A percentile compares a stretch with the other conserved stretches of the same genome.
Evolutionary conservation across 2,329 filamentous ascomycete species (phyloP).

Genomic region (Lachnellula cervina): DNA sequence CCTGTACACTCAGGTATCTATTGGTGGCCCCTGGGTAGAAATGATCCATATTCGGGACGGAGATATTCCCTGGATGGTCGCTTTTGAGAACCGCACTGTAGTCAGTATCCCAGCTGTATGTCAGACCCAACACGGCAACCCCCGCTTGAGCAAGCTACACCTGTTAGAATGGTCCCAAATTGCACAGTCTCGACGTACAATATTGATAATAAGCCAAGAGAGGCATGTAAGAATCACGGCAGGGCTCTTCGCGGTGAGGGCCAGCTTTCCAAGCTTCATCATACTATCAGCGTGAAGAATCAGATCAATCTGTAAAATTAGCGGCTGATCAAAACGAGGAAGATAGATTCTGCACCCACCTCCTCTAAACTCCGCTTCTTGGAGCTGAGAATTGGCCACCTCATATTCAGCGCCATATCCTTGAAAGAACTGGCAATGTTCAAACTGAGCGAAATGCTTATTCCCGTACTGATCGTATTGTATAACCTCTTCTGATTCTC

Average conservation of each 20-base stretch:
- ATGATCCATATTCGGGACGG: constrained; percentile 36
- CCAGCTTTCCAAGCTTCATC: constrained; percentile 28
- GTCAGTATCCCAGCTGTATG: constrained; percentile 39
- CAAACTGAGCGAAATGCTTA: constrained; percentile 40
- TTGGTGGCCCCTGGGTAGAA: constrained; percentile 29
- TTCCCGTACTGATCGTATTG: constrained; percentile 41
- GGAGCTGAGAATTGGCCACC: constrained; percentile 42
- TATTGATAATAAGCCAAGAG: constrained; percentile 31
- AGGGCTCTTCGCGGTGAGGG: constrained; percentile 24
- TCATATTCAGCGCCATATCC: constrained; percentile 39
- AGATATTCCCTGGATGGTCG: constrained; percentile 31
- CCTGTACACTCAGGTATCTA: constrained; percentile 21
- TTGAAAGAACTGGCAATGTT: constrained; percentile 41
- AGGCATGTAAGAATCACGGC: constrained; percentile 28
- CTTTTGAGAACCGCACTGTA: constrained; percentile 31
- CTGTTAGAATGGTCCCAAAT: neutral
- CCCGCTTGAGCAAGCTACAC: constrained; percentile 38
- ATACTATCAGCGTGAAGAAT: constrained; percentile 33
- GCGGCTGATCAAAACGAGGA: constrained; percentile 1
- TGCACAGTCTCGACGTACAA: constrained; percentile 23
- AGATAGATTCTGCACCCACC: constrained; percentile 26
- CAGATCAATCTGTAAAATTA: constrained; percentile 27
- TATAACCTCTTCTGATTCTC: constrained; percentile 37
- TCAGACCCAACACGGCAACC: constrained; percentile 39
- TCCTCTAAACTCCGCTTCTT: constrained; percentile 36